These are phyloP conservation scores for Cystoderma amianthinum DNA, from an alignment of 768 basidiomycete species.

Conservation along the genomic window DNA sequence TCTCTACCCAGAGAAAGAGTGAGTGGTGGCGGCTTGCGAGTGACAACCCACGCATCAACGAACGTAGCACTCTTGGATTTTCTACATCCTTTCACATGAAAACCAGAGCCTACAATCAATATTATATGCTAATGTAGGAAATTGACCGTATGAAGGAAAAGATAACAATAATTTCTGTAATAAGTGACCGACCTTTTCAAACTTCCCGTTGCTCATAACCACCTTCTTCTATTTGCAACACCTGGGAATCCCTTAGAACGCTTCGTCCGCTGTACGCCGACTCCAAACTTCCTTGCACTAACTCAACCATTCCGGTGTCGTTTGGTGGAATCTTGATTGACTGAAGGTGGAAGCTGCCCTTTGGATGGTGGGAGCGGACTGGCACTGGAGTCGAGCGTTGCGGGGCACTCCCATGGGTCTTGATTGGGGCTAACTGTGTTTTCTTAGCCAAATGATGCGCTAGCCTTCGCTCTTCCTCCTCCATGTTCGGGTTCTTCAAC, in stretches of 20 bases:
- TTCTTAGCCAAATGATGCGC: slow-evolving; percentile 7
- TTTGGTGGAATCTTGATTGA: slow-evolving; percentile 22
- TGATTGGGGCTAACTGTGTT: slow-evolving; percentile 20
- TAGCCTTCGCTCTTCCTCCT: slow-evolving; percentile 9
- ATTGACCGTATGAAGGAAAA: neutral
- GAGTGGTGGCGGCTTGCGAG: too few species aligned
- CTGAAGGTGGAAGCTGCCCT: slow-evolving; percentile 25
- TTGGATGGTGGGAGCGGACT: slow-evolving; percentile 12
- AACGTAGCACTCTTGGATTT: too few species aligned
- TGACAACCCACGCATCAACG: too few species aligned
- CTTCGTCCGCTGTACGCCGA: slow-evolving; percentile 9
- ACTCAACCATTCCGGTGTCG: slow-evolving; percentile 14
- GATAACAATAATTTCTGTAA: too few species aligned
- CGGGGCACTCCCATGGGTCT: slow-evolving; percentile 32
- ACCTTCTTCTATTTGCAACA: slow-evolving; percentile 21
- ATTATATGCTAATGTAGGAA: neutral
- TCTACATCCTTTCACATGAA: too few species aligned
- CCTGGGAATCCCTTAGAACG: slow-evolving; percentile 24
- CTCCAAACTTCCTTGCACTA: slow-evolving; percentile 16
- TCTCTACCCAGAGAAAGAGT: too few species aligned
- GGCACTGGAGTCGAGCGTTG: slow-evolving; percentile 25
- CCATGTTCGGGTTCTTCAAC: slow-evolving; percentile 11
- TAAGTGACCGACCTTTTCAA: neutral
- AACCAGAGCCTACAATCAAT: neutral
- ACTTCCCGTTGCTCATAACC: neutral